A percentile compares a stretch with the other conserved stretches of the same genome.
phyloP scores from a whole-genome alignment of 352 stramenopile species.

The Phytophthora lateralis region DNA sequence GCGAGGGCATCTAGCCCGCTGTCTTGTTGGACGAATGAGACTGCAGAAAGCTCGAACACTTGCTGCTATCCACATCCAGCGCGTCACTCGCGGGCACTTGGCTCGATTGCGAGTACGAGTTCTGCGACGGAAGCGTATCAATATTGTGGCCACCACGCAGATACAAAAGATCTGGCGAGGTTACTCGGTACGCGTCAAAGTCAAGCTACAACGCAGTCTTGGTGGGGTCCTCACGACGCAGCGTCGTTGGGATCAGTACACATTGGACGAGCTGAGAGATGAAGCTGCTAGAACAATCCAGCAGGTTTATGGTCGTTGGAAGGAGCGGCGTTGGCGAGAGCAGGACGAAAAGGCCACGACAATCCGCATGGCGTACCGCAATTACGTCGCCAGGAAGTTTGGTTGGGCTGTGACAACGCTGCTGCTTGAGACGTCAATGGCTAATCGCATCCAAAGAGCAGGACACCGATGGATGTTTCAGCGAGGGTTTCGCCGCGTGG shows the following conservation, averaged over 20 bases:
- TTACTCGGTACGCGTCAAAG: constrained; percentile 6
- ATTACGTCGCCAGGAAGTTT: constrained; percentile 71
- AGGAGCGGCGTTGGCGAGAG: constrained; percentile 26
- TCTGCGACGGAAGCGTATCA: not conserved
- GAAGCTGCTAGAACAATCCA: constrained; percentile 50
- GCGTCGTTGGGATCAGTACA: constrained; percentile 1
- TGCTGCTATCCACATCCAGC: constrained; percentile 35
- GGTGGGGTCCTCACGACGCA: constrained; percentile 4
- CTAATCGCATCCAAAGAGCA: constrained; percentile 42
- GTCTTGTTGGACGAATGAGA: not conserved
- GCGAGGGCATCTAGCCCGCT: constrained; percentile 42
- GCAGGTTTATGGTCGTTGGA: constrained; percentile 38
- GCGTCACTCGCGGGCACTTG: constrained; percentile 27
- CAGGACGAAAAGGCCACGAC: constrained; percentile 29
- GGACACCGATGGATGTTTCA: constrained; percentile 41
- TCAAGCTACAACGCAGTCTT: constrained; percentile 23
- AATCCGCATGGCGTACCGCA: constrained; percentile 59
- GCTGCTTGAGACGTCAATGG: constrained; percentile 46
- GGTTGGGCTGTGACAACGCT: constrained; percentile 54
- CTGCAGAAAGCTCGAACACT: not conserved
- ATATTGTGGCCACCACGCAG: constrained; percentile 12
- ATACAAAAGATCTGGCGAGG: constrained; percentile 38
- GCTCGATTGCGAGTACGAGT: constrained; percentile 10
- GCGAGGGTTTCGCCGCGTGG: constrained; percentile 15
- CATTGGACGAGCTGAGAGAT: constrained; percentile 28